Evolutionary conservation across 345 rosid species (phyloP), one percentile per base, ranked within the genome.

Genomic region (Salix udensis): DNA sequence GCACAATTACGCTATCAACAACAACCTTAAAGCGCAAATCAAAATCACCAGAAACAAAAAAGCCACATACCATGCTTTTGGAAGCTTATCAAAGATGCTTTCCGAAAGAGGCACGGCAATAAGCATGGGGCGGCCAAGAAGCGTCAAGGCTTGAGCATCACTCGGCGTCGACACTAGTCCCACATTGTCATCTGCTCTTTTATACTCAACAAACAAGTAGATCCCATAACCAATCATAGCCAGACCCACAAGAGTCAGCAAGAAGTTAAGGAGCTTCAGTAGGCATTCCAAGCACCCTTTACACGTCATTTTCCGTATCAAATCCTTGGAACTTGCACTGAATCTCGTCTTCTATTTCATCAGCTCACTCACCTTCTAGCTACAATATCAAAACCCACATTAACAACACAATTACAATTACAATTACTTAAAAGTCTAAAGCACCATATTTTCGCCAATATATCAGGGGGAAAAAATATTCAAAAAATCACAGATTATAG

Each of bases 151-250:
- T 7, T 50, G 76, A 73, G 83, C 83, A 24, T 74, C 82, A 68
- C 74, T 79, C 10, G 44, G 60, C 42, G 91, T 81, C 15, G 73
- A 73, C 65, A 84, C 71, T 66, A 77, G 12, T 18, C 21, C n/a
- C 3, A 74, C 64, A 75, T 67, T 72, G 28, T 78, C 88, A 10
- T 87, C 76, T 0, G 87, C 88, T 42, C 77, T 83, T 83, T 83
- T 81, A 78, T 89, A 96, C 86, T 87, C 87, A 37, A 96, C 91
- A 67, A 93, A 92, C 87, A 96, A 89, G 88, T 96, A 96, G 79
- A 96, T 92, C 72, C 99, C 99, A 81, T 89, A 96, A 24, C 99
- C 97, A 80, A 92, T 85, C 91, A 96, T 96, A 21, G 94, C 87
- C 82, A 93, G 89, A 53, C 99, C 99, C 66, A 36, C 89, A 71